A percentile compares a stretch with the other conserved stretches of the same genome.
phyloP scores from a whole-genome alignment of 1,139 yeast genomes.

The Blastobotrys persicus region DNA sequence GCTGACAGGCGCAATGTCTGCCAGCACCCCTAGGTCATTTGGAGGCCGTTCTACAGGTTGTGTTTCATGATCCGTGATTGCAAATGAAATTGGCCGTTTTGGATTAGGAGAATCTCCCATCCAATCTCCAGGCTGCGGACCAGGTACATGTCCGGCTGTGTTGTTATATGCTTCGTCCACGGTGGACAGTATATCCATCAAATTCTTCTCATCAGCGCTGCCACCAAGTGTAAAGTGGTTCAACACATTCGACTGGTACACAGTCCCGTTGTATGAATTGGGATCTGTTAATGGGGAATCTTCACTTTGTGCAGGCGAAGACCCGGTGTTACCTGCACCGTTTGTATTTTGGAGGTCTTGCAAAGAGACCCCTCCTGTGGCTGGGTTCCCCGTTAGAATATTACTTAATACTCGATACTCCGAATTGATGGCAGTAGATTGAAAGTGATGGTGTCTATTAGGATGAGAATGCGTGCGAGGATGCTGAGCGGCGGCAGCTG shows the following conservation, averaged over 20 bases:
- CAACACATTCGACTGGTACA: slow-evolving; percentile 16
- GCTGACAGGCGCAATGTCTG: slow-evolving; percentile 16
- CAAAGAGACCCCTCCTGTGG: slow-evolving; percentile 11
- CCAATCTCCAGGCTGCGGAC: slow-evolving; percentile 20
- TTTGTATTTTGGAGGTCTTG: slow-evolving; percentile 36
- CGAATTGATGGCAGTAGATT: slow-evolving; percentile 74
- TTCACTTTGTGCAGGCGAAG: slow-evolving; percentile 19
- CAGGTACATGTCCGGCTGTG: neutral
- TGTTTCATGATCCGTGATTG: slow-evolving; percentile 22
- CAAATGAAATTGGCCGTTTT: slow-evolving; percentile 29
- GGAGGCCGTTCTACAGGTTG: slow-evolving; percentile 5
- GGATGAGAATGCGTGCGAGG: slow-evolving; percentile 1
- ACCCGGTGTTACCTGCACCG: slow-evolving; percentile 22
- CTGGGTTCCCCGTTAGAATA: slow-evolving; percentile 45
- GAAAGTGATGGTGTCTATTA: slow-evolving; percentile 36
- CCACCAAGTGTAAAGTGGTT: slow-evolving; percentile 20
- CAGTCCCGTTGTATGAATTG: slow-evolving; percentile 15
- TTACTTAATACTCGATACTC: slow-evolving; percentile 78
- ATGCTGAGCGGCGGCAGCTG: neutral
- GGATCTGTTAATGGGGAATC: slow-evolving; percentile 23
- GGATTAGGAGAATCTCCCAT: slow-evolving; percentile 24
- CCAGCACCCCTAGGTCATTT: slow-evolving; percentile 11
- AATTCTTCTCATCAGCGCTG: slow-evolving; percentile 16
- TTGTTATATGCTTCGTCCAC: slow-evolving; percentile 19
- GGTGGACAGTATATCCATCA: slow-evolving; percentile 27